Base-by-base conservation (phyloP, 768 basidiomycete genomes). In the Tricholoma flavovirens region DNA sequence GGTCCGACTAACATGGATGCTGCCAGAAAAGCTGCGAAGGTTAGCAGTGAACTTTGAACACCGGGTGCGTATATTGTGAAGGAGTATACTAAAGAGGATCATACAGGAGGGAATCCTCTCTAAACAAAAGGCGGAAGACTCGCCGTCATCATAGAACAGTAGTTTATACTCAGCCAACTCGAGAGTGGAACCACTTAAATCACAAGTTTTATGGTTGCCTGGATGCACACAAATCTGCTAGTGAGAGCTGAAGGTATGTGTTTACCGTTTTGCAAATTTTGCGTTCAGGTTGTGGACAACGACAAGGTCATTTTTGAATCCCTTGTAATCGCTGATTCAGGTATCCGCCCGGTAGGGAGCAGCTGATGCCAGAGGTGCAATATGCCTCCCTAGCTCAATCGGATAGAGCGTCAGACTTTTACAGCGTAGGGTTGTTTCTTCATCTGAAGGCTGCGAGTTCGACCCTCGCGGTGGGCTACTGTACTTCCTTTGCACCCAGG, bases 381-480 rank as follows among this genome's bases (percentile, higher is more conserved):
- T 42, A 57, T 59, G 78, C 78, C 79, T 75, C 77, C 77, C 79
- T 81, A 80, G 80, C 79, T 81, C 80, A 81, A 80, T 80, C 76
- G 80, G 80, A 76, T 79, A 81, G 79, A 81, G 80, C 80, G 79
- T 80, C 78, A 78, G 78, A 80, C 80, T 81, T 53, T 53, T 53
- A 53, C 17, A 26, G 19, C 52, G 9, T 5, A 7, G 1, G 21
- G 26, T 3, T n/a, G 38, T 40, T 24, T n/a, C 9, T 10, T 30
- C 21, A 85, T 86, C 84, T 86, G 82, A 86, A 86, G 84, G 84
- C 82, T 86, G 84, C 84, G 83, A 83, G 84, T 86, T 86, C 83
- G 84, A 86, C 78, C 84, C 84, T 83, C 84, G 84, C 84, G 84
- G 83, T 86, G 84, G 84, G 83, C 84, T 86, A 83, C n/a, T n/a